Conservation (phyloP, 139 green algal species). For the Volvox africanus region DNA sequence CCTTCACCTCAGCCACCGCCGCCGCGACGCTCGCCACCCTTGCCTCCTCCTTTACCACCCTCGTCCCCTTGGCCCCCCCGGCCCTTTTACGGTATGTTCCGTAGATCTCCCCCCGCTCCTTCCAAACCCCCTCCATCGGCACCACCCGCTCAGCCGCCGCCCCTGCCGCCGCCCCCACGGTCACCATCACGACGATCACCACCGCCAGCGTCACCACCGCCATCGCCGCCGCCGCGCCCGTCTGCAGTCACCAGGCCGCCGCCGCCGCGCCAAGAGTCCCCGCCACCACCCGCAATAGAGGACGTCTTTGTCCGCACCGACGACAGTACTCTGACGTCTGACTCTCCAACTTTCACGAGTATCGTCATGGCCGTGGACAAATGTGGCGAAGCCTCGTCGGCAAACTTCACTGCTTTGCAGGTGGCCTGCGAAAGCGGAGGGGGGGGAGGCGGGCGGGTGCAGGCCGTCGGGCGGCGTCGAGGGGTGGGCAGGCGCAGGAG, state of each 20-base stretch:
- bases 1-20: background rate
- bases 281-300: background rate
- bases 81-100: background rate
- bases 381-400: background rate
- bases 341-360: background rate
- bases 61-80: too few relatives aligned
- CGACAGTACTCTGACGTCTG: background rate
- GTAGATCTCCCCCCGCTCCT: too few relatives aligned
- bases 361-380: constrained; percentile 1
- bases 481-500: too few relatives aligned
- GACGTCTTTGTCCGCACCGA: background rate
- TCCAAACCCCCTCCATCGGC: background rate
- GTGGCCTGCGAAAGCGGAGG: background rate
- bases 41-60: background rate
- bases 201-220: background rate
- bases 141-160: background rate
- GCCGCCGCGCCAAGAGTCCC: background rate
- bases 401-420: background rate
- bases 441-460: too few relatives aligned
- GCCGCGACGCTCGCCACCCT: background rate
- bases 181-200: background rate
- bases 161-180: background rate
- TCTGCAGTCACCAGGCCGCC: background rate
- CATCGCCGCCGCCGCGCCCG: background rate
- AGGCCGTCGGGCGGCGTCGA: too few relatives aligned